These are phyloP conservation scores for Hypoxylon intermedium DNA, from an alignment of 495 filamentous ascomycete genomes.

Conservation along the genomic window DNA sequence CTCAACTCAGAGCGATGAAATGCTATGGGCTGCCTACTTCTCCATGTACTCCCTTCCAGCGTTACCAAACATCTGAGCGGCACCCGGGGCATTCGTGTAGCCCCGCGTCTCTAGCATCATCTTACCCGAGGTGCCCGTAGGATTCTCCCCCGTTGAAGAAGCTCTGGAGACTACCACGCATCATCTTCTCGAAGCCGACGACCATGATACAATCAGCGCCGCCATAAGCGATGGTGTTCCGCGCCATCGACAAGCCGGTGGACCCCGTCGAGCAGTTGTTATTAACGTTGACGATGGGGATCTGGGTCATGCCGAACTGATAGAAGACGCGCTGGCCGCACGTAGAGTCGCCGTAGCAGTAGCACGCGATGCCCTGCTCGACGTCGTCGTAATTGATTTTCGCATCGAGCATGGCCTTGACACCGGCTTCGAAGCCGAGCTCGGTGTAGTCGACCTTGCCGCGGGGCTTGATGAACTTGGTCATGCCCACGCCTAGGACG, in stretches of 20 bases:
- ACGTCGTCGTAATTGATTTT: conserved; percentile 97
- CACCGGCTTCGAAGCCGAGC: conserved; percentile 91
- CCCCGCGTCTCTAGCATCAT: conserved; percentile 88
- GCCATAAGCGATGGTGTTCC: conserved; percentile 79
- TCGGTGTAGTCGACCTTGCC: conserved; percentile 90
- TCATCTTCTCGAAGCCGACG: conserved; percentile 98
- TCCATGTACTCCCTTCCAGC: conserved; percentile 95
- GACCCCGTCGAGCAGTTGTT: conserved; percentile 97
- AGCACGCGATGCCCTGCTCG: conserved; percentile 94
- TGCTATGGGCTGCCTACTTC: conserved; percentile 62
- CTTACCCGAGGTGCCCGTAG: conserved; percentile 69
- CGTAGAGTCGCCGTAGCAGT: conserved; percentile 94
- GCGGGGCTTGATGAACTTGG: conserved; percentile 97
- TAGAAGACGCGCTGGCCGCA: conserved; percentile 98
- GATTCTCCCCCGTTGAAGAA: conserved; percentile 81
- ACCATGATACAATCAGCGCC: conserved; percentile 87
- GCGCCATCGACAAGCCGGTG: conserved; percentile 84
- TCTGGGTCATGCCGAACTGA: conserved; percentile 96
- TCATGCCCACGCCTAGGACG: conserved; percentile 97
- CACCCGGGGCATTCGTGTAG: conserved; percentile 77
- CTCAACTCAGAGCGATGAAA: background rate
- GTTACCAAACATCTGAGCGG: conserved; percentile 96
- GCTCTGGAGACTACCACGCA: conserved; percentile 78
- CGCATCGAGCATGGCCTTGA: conserved; percentile 95
- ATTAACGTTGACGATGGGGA: conserved; percentile 96